Conservation (phyloP, 805 yeast species). For the Barnettozyma vustinii region DNA sequence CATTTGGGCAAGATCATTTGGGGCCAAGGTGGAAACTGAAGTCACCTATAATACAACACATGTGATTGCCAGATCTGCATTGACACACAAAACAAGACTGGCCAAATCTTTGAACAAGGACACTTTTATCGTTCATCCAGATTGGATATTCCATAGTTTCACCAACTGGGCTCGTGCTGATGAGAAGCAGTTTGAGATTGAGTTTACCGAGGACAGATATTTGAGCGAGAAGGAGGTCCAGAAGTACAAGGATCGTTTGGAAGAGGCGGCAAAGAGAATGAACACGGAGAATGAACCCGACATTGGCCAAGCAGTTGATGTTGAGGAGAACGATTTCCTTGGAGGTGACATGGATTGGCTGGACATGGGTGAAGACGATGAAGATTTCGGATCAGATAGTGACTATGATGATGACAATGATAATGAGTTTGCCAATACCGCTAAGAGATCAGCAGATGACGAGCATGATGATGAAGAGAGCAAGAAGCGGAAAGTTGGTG, state of each 20-base stretch:
- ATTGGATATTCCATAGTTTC: conserved; percentile 87
- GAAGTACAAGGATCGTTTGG: conserved; percentile 27
- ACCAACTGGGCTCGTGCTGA: conserved; percentile 70
- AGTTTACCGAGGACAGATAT: conserved; percentile 43
- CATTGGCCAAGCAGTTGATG: not conserved
- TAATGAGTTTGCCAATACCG: conserved; percentile 1
- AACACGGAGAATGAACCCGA: not conserved
- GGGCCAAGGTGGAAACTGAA: conserved; percentile 75
- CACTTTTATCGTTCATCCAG: conserved; percentile 80
- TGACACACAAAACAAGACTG: conserved; percentile 78
- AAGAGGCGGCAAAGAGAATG: conserved; percentile 23
- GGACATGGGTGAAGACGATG: conserved; percentile 43
- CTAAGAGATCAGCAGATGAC: conserved; percentile 4
- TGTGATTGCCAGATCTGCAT: conserved; percentile 74
- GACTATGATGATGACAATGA: conserved; percentile 22
- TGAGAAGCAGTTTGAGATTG: conserved; percentile 52
- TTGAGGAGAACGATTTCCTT: conserved; percentile 30
- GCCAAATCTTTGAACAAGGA: conserved; percentile 58
- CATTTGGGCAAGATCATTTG: conserved; percentile 88
- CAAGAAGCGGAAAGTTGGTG: conserved; percentile 27
- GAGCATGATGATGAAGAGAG: conserved; percentile 16
- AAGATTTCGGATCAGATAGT: conserved; percentile 37
- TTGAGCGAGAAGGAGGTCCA: conserved; percentile 37
- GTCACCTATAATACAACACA: conserved; percentile 76
- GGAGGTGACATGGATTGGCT: conserved; percentile 27